phyloP scores from a whole-genome alignment of 2,329 filamentous ascomycete genomes.

The Didymella keratinophila region DNA sequence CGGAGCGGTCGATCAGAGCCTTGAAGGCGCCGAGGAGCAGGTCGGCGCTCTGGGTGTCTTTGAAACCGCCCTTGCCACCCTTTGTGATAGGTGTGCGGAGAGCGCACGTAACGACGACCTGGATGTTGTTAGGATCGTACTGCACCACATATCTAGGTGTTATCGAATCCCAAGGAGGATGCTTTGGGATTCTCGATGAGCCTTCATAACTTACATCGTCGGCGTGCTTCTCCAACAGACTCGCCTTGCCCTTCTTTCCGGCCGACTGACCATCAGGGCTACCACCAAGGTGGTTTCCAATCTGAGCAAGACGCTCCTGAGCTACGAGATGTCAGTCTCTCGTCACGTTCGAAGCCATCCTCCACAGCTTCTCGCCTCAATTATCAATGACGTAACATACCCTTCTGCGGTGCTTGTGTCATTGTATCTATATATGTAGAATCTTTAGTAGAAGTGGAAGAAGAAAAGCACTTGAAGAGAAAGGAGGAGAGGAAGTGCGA shows the following conservation, averaged over 20 bases:
- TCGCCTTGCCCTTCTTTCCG: conserved; percentile 50
- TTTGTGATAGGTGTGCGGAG: conserved; percentile 93
- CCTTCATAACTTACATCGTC: conserved; percentile 58
- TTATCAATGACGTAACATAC: conserved; percentile 10
- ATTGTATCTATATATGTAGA: conserved; percentile 7
- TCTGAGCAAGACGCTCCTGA: conserved; percentile 66
- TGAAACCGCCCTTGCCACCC: conserved; percentile 92
- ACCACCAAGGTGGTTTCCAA: conserved; percentile 63
- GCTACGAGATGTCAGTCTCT: conserved; percentile 49
- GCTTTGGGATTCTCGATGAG: conserved; percentile 2
- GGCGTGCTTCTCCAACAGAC: conserved; percentile 62
- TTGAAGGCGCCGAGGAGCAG: conserved; percentile 84
- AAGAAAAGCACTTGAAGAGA: not conserved
- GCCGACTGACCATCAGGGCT: conserved; percentile 9
- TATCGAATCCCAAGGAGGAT: not conserved
- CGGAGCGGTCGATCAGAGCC: conserved; percentile 81
- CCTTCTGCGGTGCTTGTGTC: conserved; percentile 23
- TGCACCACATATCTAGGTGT: not conserved
- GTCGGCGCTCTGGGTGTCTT: conserved; percentile 89
- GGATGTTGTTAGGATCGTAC: not conserved
- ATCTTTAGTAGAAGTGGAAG: not conserved
- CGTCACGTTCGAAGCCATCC: not conserved
- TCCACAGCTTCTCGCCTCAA: not conserved
- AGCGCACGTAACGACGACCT: conserved; percentile 87
- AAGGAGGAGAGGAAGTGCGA: conserved; percentile 7